Percentiles rank a stretch among this genome's conserved stretches.
Conservation (phyloP, 768 basidiomycete species). For the Albatrellus ellisii region DNA sequence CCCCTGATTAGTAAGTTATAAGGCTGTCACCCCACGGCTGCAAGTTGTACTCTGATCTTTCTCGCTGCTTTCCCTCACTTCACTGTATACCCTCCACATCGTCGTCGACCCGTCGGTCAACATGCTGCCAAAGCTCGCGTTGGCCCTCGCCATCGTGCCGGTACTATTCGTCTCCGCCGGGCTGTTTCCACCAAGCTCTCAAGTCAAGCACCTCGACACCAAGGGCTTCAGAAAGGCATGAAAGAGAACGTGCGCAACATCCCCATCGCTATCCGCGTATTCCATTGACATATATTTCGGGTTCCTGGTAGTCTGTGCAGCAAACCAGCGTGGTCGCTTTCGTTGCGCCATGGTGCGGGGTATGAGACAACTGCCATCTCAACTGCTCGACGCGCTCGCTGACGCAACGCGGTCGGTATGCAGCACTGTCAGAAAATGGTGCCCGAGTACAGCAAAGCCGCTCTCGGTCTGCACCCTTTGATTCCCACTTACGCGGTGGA, state of each 20-base stretch:
- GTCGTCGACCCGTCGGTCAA: too few species aligned
- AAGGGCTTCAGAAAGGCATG: slow-evolving; percentile 60
- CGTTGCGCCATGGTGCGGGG: slow-evolving; percentile 89
- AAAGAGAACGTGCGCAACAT: slow-evolving; percentile 52
- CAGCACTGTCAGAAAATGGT: slow-evolving; percentile 80
- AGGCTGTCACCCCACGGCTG: too few species aligned
- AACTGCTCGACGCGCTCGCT: not conserved
- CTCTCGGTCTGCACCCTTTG: slow-evolving; percentile 63
- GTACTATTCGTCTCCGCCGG: slow-evolving; percentile 40
- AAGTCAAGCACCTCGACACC: slow-evolving; percentile 61
- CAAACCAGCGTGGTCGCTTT: slow-evolving; percentile 75
- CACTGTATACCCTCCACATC: too few species aligned
- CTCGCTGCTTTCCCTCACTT: too few species aligned
- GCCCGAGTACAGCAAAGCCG: slow-evolving; percentile 79
- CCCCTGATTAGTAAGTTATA: too few species aligned
- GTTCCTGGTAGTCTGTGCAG: too few species aligned
- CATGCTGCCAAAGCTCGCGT: slow-evolving; percentile 23
- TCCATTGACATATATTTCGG: not conserved
- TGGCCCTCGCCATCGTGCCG: slow-evolving; percentile 26
- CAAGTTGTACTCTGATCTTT: too few species aligned
- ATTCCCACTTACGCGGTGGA: slow-evolving; percentile 89
- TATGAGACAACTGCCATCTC: slow-evolving; percentile 24
- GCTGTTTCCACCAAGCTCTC: slow-evolving; percentile 26
- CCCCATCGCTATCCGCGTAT: not conserved
- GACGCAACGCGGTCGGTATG: not conserved